These are phyloP conservation scores for Steccherinum ochraceum DNA, from an alignment of 768 basidiomycete genomes.

Conservation along the genomic window DNA sequence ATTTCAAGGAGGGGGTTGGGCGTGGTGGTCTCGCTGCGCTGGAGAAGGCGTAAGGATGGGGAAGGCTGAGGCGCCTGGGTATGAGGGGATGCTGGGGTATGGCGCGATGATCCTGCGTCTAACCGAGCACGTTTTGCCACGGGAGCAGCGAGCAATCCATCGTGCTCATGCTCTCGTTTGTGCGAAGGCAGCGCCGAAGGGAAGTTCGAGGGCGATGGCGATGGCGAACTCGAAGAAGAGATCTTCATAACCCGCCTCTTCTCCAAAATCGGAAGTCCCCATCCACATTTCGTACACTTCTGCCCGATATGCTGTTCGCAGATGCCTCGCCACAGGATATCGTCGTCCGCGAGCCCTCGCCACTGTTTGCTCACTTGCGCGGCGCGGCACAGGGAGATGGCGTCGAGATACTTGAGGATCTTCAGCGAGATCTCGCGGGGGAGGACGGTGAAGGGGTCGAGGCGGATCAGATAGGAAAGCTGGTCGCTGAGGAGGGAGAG, in stretches of 20 bases:
- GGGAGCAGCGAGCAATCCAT: slow-evolving; percentile 16
- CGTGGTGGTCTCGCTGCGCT: slow-evolving; percentile 3
- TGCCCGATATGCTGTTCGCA: slow-evolving; percentile 98
- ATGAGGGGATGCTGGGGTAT: background rate
- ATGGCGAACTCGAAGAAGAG: slow-evolving; percentile 33
- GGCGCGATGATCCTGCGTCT: slow-evolving; percentile 9
- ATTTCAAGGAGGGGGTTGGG: slow-evolving; percentile 20
- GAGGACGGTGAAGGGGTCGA: slow-evolving; percentile 89
- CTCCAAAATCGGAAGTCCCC: slow-evolving; percentile 92
- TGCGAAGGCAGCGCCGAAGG: slow-evolving; percentile 16
- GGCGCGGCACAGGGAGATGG: slow-evolving; percentile 87
- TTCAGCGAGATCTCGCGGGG: slow-evolving; percentile 88
- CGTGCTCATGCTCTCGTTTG: slow-evolving; percentile 37
- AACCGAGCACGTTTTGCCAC: slow-evolving; percentile 50
- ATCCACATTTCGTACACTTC: slow-evolving; percentile 94
- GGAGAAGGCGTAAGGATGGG: slow-evolving; percentile 12
- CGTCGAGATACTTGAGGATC: slow-evolving; percentile 85
- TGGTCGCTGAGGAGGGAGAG: slow-evolving; percentile 93
- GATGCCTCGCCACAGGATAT: slow-evolving; percentile 91
- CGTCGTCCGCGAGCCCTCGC: slow-evolving; percentile 89
- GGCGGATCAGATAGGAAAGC: slow-evolving; percentile 85
- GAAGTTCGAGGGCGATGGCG: slow-evolving; percentile 20
- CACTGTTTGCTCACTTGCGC: slow-evolving; percentile 85
- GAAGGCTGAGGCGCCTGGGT: slow-evolving; percentile 3
- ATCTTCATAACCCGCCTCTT: slow-evolving; percentile 49